These are phyloP conservation scores for Stephanodiscus triporus DNA, from an alignment of 108 stramenopile species.

Conservation along the genomic window DNA sequence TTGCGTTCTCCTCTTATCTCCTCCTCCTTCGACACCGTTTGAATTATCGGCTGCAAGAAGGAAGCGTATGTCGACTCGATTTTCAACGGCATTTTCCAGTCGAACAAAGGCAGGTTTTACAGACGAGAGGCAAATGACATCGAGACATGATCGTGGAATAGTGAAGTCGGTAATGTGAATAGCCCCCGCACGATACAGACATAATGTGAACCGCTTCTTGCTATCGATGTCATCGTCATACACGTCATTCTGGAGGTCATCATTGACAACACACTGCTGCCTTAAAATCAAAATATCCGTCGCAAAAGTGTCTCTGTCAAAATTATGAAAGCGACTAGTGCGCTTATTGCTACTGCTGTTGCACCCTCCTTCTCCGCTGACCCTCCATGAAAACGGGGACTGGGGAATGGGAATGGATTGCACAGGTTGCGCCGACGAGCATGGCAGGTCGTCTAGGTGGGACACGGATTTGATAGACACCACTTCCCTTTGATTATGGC, in stretches of 20 bases:
- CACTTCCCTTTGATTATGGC: background rate
- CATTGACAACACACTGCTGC: background rate
- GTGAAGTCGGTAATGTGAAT: conserved; percentile 55
- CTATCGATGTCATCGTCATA: background rate
- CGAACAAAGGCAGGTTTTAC: conserved; percentile 1
- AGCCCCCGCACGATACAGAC: conserved; percentile 51
- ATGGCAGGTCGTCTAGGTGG: conserved; percentile 21
- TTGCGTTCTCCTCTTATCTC: background rate
- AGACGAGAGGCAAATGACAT: conserved; percentile 8
- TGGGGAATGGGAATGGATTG: conserved; percentile 56
- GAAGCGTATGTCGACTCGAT: conserved; percentile 53
- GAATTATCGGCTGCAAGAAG: conserved; percentile 1
- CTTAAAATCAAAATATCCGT: conserved; percentile 60
- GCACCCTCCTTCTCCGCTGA: background rate
- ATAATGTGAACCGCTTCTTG: conserved; percentile 3
- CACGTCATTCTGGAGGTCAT: conserved; percentile 8
- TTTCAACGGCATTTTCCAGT: conserved; percentile 54
- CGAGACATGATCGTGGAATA: conserved; percentile 16
- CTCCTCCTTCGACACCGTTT: background rate
- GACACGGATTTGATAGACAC: conserved; percentile 19
- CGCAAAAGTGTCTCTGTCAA: conserved; percentile 50
- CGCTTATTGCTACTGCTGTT: background rate
- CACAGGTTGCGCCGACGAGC: conserved; percentile 23
- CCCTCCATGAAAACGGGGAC: conserved; percentile 32
- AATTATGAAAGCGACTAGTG: conserved; percentile 28